A percentile compares a stretch with the other conserved stretches of the same genome.
These are phyloP conservation scores for Talaromyces wortmannii DNA, from an alignment of 495 filamentous ascomycete species.

Conservation along the genomic window DNA sequence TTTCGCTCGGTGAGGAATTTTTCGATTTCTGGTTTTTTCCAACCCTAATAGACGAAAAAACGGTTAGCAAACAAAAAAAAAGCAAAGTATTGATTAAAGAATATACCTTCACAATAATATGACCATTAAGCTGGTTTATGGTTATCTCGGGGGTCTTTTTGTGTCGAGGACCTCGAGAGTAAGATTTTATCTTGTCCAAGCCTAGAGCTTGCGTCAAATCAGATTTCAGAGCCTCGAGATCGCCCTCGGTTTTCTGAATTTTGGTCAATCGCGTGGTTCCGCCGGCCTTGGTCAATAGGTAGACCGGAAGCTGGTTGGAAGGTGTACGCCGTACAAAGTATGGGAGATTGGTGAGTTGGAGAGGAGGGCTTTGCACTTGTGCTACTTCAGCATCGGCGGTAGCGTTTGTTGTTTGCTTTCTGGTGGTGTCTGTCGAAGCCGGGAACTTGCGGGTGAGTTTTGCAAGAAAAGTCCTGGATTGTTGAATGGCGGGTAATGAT, in stretches of 20 bases:
- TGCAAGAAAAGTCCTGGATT: slow-evolving; percentile 35
- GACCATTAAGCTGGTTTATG: slow-evolving; percentile 54
- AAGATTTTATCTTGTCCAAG: slow-evolving; percentile 19
- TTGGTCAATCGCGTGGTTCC: slow-evolving; percentile 70
- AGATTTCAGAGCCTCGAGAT: slow-evolving; percentile 45
- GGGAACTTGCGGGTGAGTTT: slow-evolving; percentile 32
- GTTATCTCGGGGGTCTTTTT: slow-evolving; percentile 34
- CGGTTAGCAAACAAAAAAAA: not conserved
- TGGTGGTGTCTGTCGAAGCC: slow-evolving; percentile 14
- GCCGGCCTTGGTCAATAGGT: slow-evolving; percentile 64
- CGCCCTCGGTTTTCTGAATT: slow-evolving; percentile 73
- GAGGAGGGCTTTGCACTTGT: slow-evolving; percentile 3
- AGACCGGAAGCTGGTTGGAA: slow-evolving; percentile 72
- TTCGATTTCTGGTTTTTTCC: slow-evolving; percentile 43
- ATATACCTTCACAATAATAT: slow-evolving; percentile 58
- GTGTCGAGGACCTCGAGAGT: slow-evolving; percentile 13
- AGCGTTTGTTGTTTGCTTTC: slow-evolving; percentile 9
- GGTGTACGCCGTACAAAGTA: slow-evolving; percentile 71
- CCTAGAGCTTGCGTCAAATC: slow-evolving; percentile 42
- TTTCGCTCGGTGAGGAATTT: slow-evolving; percentile 40
- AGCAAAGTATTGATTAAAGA: not conserved
- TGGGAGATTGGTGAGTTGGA: slow-evolving; percentile 39
- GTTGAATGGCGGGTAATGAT: slow-evolving; percentile 11
- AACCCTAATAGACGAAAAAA: slow-evolving; percentile 25
- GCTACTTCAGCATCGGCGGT: slow-evolving; percentile 17